Percentiles rank a stretch among this genome's conserved stretches.
Evolutionary conservation across 202 grass and related monocot species (phyloP).

Genomic region (Bolboschoenoplectus hybrid): DNA sequence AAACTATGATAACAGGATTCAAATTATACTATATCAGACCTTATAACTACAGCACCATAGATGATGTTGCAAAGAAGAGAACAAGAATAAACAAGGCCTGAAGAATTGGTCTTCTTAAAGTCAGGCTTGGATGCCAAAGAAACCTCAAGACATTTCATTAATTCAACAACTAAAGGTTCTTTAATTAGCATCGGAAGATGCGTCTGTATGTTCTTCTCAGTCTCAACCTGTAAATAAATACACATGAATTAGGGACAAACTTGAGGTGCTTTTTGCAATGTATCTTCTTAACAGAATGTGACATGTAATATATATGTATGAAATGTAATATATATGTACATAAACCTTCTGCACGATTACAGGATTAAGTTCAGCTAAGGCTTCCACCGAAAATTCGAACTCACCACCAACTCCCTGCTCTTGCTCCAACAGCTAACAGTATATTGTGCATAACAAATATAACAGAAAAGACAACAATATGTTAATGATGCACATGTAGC

Average conservation of each 20-base stretch:
- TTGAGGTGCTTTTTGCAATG: constrained; percentile 20
- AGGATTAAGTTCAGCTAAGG: constrained; percentile 65
- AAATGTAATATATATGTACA: neutral
- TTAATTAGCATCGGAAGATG: constrained; percentile 77
- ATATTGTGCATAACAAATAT: constrained; percentile 42
- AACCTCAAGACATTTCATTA: constrained; percentile 67
- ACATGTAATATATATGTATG: neutral
- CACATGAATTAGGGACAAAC: constrained; percentile 33
- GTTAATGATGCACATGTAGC: constrained; percentile 33
- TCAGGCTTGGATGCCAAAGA: constrained; percentile 55
- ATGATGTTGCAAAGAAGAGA: constrained; percentile 82
- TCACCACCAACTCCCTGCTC: constrained; percentile 47
- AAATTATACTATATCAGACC: constrained; percentile 45
- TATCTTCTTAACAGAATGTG: constrained; percentile 1
- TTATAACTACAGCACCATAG: constrained; percentile 61
- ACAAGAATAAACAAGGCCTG: constrained; percentile 65
- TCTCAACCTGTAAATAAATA: constrained; percentile 52
- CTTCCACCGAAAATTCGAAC: constrained; percentile 73
- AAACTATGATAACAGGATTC: constrained; percentile 31
- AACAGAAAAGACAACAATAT: constrained; percentile 37
- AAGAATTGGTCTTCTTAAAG: constrained; percentile 54
- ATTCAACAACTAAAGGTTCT: constrained; percentile 71
- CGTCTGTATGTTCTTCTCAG: constrained; percentile 46
- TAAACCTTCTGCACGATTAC: constrained; percentile 53
- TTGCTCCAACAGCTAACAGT: constrained; percentile 46